A percentile compares a stretch with the other conserved stretches of the same genome.
Conservation (phyloP, 805 yeast genomes). For the Kodamaea jinghongensis region DNA sequence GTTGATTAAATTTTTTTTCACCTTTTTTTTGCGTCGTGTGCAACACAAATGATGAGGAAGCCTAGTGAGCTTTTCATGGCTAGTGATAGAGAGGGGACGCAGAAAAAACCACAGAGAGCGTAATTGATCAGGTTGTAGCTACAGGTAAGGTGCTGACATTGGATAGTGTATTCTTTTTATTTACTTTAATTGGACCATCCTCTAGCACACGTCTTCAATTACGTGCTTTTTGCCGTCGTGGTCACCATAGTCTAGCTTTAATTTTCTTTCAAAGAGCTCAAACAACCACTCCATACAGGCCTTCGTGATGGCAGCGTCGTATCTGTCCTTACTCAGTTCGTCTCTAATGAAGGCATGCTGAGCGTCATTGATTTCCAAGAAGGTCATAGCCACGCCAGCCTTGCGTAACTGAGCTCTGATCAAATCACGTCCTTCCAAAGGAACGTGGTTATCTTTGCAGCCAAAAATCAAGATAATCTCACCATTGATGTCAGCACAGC, state of each 20-base stretch:
- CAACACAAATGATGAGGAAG: background rate
- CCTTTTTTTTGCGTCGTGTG: slow-evolving; percentile 10
- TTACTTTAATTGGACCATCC: too few species aligned
- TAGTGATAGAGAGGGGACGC: too few species aligned
- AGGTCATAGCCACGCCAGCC: slow-evolving; percentile 60
- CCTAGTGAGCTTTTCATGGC: too few species aligned
- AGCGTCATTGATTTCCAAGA: slow-evolving; percentile 73
- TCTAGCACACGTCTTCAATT: slow-evolving; percentile 64
- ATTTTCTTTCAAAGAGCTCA: slow-evolving; percentile 67
- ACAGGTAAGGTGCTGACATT: too few species aligned
- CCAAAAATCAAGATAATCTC: slow-evolving; percentile 74
- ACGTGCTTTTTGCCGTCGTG: slow-evolving; percentile 48
- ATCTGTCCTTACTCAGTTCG: slow-evolving; percentile 76
- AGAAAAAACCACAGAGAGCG: too few species aligned
- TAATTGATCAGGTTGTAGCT: too few species aligned
- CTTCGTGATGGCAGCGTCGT: slow-evolving; percentile 72
- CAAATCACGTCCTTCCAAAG: slow-evolving; percentile 71
- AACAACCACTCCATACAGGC: slow-evolving; percentile 64
- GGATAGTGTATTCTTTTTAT: too few species aligned
- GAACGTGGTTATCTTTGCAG: slow-evolving; percentile 76
- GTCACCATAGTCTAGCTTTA: slow-evolving; percentile 66
- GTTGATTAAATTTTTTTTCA: slow-evolving; percentile 10
- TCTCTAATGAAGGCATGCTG: slow-evolving; percentile 84
- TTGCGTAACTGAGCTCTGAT: slow-evolving; percentile 61
- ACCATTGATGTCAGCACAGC: slow-evolving; percentile 53